These are phyloP conservation scores for Pseudoscleropodium purum DNA, from an alignment of 225 moss, liverwort and hornwort species.

Conservation along the genomic window DNA sequence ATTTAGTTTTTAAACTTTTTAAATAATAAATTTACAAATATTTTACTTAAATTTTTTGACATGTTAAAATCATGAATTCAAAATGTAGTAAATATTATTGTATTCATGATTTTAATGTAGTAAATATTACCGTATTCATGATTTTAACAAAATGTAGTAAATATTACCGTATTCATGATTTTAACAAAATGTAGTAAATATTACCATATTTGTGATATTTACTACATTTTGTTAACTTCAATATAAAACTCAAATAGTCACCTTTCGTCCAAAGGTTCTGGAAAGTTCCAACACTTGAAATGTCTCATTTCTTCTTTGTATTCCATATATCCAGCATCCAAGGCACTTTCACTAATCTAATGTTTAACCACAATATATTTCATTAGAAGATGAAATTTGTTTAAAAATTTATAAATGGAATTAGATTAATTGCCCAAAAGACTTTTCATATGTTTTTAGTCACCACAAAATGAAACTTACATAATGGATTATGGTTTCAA, in stretches of 20 bases:
- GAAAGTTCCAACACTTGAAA: conserved; percentile 15
- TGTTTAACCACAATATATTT: background rate
- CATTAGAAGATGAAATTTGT: background rate
- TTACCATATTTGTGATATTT: no score
- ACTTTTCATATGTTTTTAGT: no score
- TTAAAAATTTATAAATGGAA: background rate
- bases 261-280: background rate
- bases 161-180: no score
- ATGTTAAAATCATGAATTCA: no score
- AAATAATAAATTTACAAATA: background rate
- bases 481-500: background rate
- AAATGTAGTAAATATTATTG: no score
- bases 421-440: no score
- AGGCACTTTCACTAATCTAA: background rate
- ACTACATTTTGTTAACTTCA: no score
- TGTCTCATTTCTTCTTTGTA: background rate
- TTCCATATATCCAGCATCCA: background rate
- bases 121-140: no score
- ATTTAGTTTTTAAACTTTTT: background rate
- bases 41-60: background rate
- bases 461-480: background rate
- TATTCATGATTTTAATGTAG: no score
- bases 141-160: no score
- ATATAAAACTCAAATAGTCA: background rate
- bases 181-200: no score